Conservation (phyloP, 805 yeast genomes). For the Lipomyces spencermartinsiae region DNA sequence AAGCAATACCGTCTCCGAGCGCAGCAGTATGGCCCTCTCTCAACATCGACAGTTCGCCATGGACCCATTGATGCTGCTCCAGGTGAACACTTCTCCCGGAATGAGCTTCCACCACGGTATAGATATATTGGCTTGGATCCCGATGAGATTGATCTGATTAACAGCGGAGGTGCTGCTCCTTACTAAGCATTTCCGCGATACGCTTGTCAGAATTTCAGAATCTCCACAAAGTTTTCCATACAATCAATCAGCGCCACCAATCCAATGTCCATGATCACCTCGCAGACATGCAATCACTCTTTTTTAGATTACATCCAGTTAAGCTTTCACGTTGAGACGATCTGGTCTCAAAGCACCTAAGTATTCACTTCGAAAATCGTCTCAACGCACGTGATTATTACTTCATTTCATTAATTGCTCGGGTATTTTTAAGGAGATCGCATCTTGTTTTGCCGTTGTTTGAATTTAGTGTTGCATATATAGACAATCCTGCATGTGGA, state of each 20-base stretch:
- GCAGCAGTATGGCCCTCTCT: slow-evolving; percentile 47
- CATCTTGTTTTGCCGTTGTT: neutral
- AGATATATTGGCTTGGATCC: slow-evolving; percentile 69
- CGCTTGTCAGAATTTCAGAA: no score
- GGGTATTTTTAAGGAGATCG: neutral
- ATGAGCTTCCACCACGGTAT: slow-evolving; percentile 75
- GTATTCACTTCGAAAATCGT: no score
- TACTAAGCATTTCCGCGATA: slow-evolving; percentile 2
- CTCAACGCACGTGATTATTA: no score
- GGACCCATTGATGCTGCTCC: slow-evolving; percentile 38
- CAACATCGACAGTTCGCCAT: slow-evolving; percentile 28
- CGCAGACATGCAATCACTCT: neutral
- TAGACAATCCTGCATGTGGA: neutral
- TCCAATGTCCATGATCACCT: no score
- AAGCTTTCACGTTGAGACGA: neutral
- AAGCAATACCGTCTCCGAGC: slow-evolving; percentile 44
- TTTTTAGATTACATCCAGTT: neutral
- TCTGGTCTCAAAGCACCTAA: neutral
- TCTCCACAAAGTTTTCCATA: neutral
- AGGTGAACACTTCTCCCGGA: slow-evolving; percentile 55
- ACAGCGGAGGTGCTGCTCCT: slow-evolving; percentile 76
- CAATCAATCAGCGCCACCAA: neutral
- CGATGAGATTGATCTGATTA: slow-evolving; percentile 74
- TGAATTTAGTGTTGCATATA: neutral
- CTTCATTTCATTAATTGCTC: neutral